These are phyloP conservation scores for Phialophora verrucosa DNA, from an alignment of 2,329 filamentous ascomycete species.

Conservation along the genomic window DNA sequence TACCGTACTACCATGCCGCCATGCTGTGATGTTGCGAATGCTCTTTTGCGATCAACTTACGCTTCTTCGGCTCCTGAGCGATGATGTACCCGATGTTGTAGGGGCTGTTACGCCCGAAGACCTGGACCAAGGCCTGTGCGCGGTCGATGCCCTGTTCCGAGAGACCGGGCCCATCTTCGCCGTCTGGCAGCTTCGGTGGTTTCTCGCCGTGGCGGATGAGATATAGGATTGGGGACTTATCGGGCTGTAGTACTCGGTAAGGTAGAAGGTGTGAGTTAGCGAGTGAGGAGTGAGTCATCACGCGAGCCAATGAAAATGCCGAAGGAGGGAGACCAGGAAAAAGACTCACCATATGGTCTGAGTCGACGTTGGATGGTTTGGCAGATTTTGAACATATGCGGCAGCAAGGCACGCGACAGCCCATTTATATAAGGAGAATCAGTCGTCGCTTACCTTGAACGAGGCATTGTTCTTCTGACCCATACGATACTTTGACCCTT, in stretches of 20 bases:
- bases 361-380: not conserved
- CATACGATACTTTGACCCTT: not conserved
- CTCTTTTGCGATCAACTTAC: slow-evolving; percentile 15
- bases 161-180: slow-evolving; percentile 46
- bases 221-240: slow-evolving; percentile 59
- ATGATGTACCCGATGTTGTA: slow-evolving; percentile 66
- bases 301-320: not conserved
- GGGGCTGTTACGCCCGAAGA: slow-evolving; percentile 59
- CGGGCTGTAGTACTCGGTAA: not conserved
- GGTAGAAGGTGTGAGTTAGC: not conserved
- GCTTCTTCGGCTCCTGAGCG: slow-evolving; percentile 59
- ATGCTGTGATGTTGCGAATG: not conserved
- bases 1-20: not conserved
- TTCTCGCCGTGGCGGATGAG: slow-evolving; percentile 71
- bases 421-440: not conserved
- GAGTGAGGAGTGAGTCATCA: not conserved
- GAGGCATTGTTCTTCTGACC: not conserved
- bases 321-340: too few species aligned
- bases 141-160: slow-evolving; percentile 59
- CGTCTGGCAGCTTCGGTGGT: slow-evolving; percentile 55
- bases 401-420: slow-evolving; percentile 4
- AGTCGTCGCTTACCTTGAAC: not conserved
- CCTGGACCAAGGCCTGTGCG: slow-evolving; percentile 63
- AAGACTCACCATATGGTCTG: slow-evolving; percentile 5
- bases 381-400: not conserved